These are phyloP conservation scores for Alternaria gaisen DNA, from an alignment of 2,329 filamentous ascomycete genomes.

Conservation along the genomic window DNA sequence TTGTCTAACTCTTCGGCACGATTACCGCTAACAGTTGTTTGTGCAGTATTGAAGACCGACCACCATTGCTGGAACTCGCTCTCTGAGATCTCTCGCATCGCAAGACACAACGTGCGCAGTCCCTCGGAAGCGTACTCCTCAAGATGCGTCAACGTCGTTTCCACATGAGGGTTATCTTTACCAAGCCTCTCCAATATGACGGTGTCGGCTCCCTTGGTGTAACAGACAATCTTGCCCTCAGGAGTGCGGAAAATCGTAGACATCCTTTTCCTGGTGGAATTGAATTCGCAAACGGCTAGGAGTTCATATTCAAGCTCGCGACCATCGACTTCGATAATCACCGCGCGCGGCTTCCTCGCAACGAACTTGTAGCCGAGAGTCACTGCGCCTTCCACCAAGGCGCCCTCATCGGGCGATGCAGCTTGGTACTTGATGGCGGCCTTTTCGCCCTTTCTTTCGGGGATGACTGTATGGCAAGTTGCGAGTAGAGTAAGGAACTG, in stretches of 20 bases:
- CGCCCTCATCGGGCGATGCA: conserved; percentile 95
- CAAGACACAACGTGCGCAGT: conserved; percentile 90
- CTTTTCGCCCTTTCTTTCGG: conserved; percentile 82
- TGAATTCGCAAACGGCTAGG: conserved; percentile 98
- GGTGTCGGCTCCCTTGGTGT: conserved; percentile 96
- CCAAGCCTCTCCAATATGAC: conserved; percentile 93
- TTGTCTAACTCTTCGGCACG: conserved; percentile 96
- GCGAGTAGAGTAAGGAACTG: conserved; percentile 88
- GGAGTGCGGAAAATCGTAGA: conserved; percentile 96
- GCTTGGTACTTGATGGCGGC: conserved; percentile 96
- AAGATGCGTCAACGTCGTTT: conserved; percentile 90
- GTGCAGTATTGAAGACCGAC: conserved; percentile 83
- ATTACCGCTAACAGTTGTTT: conserved; percentile 90
- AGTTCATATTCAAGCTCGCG: conserved; percentile 82
- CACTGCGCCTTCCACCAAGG: conserved; percentile 91
- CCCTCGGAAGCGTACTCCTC: conserved; percentile 98
- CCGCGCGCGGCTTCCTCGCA: conserved; percentile 86
- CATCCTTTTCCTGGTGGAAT: conserved; percentile 97
- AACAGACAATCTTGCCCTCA: conserved; percentile 91
- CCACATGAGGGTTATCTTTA: conserved; percentile 81
- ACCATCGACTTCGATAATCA: conserved; percentile 81
- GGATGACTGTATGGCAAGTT: conserved; percentile 97
- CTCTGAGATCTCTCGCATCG: conserved; percentile 92
- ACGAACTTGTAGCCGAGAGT: conserved; percentile 87
- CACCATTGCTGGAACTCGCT: conserved; percentile 89